Evolutionary conservation across 202 grass and related monocot genomes (phyloP), one percentile per base, ranked within the genome.

Genomic region (Musa balbisiana): DNA sequence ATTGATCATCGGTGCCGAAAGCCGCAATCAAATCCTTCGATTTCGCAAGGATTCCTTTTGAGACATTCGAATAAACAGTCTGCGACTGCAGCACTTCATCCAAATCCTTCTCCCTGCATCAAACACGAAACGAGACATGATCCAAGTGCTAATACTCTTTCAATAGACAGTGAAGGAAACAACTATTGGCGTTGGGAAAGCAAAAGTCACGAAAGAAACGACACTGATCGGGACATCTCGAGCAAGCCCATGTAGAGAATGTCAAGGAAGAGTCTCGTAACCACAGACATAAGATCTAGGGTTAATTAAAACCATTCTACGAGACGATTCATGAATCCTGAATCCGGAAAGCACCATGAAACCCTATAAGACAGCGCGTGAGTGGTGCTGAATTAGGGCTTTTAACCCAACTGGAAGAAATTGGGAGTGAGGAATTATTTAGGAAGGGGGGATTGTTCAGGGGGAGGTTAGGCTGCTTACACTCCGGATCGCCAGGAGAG

Each of bases 81-180:
- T 87, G 85, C 24, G 85, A 87, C n/a, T 96, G 87, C 79, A 96
- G 83, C 76, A 96, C 93, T 81, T 96, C 93, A 77, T 96, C 90
- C 71, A 96, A 71, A 86, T 96, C 92, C 82, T 90, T 92, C 85
- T 96, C 85, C 26, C 85, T 87, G n/a, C 3, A 52, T 23, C 19
- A 76, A 23, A 26, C n/a, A 24, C 59, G 27, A 72, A 83, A 26
- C 58, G 62, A 63, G 20, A 15, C 14, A 43, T 19, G 33, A 43
- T 43, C 33, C 33, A 43, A 43, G 33, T 43, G 33, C 33, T 6
- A 43, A 43, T 5, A 43, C 33, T 6, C 33, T 43, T 43, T 43
- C 33, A 3, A 43, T 6, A 43, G 52, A 15, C 25, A 73, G 10
- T 55, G 5, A 78, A 17, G 20, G 10, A 62, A 62, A 62, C 2